These are phyloP conservation scores for Fusarium sp. DNA, from an alignment of 2,329 filamentous ascomycete genomes.

Conservation along the genomic window DNA sequence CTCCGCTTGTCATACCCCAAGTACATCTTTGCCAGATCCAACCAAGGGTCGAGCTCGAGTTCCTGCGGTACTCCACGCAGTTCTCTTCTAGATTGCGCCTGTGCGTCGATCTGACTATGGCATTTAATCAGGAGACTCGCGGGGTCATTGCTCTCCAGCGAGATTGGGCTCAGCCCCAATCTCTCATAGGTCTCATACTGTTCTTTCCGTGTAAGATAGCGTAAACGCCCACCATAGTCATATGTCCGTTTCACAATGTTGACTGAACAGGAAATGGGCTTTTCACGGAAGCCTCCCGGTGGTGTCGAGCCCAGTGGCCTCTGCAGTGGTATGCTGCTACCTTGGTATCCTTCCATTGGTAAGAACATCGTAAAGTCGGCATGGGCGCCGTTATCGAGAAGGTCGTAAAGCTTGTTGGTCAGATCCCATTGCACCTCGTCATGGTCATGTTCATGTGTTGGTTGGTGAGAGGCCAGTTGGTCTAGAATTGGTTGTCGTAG, in stretches of 20 bases:
- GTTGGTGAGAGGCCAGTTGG: conserved; percentile 1
- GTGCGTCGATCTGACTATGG: conserved; percentile 13
- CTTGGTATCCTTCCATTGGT: conserved; percentile 44
- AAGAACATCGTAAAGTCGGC: conserved; percentile 42
- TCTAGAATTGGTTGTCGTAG: conserved; percentile 28
- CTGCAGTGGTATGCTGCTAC: conserved; percentile 22
- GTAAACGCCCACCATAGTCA: conserved; percentile 10
- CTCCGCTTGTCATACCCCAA: neutral
- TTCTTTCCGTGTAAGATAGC: conserved; percentile 11
- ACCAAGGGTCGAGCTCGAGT: conserved; percentile 8
- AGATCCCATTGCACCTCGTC: conserved; percentile 30
- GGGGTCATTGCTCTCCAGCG: neutral
- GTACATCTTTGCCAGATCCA: neutral
- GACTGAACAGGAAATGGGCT: conserved; percentile 21
- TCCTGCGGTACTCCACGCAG: conserved; percentile 1
- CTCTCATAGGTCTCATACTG: neutral
- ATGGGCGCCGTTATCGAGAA: conserved; percentile 30
- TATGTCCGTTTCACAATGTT: conserved; percentile 1
- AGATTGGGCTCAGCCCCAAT: neutral
- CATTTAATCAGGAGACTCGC: neutral
- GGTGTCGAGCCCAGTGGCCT: conserved; percentile 11
- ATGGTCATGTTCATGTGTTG: neutral
- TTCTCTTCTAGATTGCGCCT: conserved; percentile 22
- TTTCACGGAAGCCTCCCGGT: neutral
- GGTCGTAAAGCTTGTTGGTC: conserved; percentile 39